Conservation (phyloP, 306 rosid genomes). For the Cercis canadensis region DNA sequence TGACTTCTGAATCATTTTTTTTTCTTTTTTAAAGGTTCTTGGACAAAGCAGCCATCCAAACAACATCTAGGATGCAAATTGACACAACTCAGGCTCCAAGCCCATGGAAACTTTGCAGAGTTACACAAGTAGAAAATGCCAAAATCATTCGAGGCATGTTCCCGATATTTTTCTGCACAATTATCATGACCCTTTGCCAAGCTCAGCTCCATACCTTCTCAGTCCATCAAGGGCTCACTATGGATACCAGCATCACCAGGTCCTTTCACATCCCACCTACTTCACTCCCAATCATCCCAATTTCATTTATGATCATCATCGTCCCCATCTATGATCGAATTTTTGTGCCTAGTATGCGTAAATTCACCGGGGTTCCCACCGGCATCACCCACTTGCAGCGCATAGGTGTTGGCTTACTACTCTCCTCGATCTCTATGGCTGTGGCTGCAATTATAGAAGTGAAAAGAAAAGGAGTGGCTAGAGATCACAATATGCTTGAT, state of each 20-base stretch:
- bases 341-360: conserved; percentile 62
- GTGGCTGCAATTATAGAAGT: conserved; percentile 72
- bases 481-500: conserved; percentile 66
- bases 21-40: conserved; percentile 55
- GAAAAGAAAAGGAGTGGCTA: conserved; percentile 75
- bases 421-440: conserved; percentile 84
- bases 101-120: conserved; percentile 87
- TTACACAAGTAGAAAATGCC: conserved; percentile 93
- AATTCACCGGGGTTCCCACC: conserved; percentile 68
- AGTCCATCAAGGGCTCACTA: conserved; percentile 75
- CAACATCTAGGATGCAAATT: conserved; percentile 1
- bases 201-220: conserved; percentile 98
- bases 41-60: conserved; percentile 85
- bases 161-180: conserved; percentile 87
- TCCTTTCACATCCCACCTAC: conserved; percentile 79
- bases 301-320: conserved; percentile 57
- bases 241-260: conserved; percentile 68
- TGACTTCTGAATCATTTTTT: too few relatives aligned
- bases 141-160: conserved; percentile 73
- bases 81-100: conserved; percentile 41
- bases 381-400: conserved; percentile 86
- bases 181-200: conserved; percentile 86
- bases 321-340: conserved; percentile 77
- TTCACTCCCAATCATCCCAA: conserved; percentile 83
- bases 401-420: conserved; percentile 81